phyloP scores from a whole-genome alignment of 2,329 filamentous ascomycete genomes.

The Cordyceps pruinosa region DNA sequence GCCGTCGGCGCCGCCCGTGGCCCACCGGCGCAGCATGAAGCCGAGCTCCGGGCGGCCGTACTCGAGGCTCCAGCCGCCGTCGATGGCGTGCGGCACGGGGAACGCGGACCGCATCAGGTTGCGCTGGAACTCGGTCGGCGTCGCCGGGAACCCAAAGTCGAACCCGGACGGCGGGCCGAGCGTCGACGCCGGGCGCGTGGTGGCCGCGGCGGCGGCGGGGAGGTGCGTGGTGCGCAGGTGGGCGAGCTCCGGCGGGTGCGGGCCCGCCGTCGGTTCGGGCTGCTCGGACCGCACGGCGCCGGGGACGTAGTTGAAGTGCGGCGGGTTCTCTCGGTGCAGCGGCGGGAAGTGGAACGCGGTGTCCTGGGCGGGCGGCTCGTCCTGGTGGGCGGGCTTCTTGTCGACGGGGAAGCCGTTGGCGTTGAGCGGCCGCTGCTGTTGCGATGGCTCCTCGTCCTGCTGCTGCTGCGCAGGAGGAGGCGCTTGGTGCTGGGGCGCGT shows the following conservation, averaged over 20 bases:
- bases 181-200: conserved; percentile 46
- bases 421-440: conserved; percentile 43
- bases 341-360: conserved; percentile 54
- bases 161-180: conserved; percentile 58
- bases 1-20: conserved; percentile 60
- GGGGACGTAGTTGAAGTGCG: conserved; percentile 55
- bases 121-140: conserved; percentile 83
- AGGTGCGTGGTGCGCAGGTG: conserved; percentile 46
- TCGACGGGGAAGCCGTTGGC: conserved; percentile 41
- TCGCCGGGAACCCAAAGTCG: conserved; percentile 75
- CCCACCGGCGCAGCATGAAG: conserved; percentile 78
- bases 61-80: conserved; percentile 83
- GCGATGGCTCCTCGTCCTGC: conserved; percentile 31
- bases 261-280: conserved; percentile 11
- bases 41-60: conserved; percentile 86
- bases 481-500: conserved; percentile 33
- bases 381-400: conserved; percentile 28
- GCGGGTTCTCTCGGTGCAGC: conserved; percentile 40
- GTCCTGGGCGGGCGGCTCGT: conserved; percentile 21
- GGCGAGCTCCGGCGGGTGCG: conserved; percentile 47
- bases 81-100: conserved; percentile 58
- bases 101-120: conserved; percentile 87
- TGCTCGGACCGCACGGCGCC: conserved; percentile 31
- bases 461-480: conserved; percentile 19
- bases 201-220: conserved; percentile 13